Evolutionary conservation across 176 grass and related monocot species (phyloP), one percentile per base, ranked within the genome.

Genomic region (Dactylis glomerata): DNA sequence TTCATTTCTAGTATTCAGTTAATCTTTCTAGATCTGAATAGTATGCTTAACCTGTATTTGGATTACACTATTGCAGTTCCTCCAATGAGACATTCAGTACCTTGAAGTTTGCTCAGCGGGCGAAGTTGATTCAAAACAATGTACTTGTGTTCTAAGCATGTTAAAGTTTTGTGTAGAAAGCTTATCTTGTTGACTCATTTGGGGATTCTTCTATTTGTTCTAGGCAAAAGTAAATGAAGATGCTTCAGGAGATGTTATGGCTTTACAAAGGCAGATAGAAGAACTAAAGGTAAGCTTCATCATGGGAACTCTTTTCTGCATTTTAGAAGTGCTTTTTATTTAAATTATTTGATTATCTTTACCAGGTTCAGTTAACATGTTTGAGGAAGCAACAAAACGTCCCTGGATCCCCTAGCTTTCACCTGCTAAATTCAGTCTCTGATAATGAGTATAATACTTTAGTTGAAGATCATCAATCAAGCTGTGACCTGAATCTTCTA

Each of bases 141-240:
- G 95, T 97, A 97, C 64, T 70, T 81, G 17, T 52, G 63, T 37
- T 71, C 73, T 17, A 54, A 50, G 63, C 67, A 27, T 32, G 24
- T 57, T 36, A 32, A 73, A 62, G 79, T 81, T 92, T 82, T 19
- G 61, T 84, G 81, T 27, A 13, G 14, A 30, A 42, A 63, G 1
- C 27, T 88, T 57, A 64, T 27, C 38, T 23, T 63, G 42, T 77
- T 82, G 22, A 57, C 46, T 74, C 38, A 81, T 58, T 74, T 32
- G 3, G 33, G n/a, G 51, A 19, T 66, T 38, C 16, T 54, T 87
- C 51, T 86, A 57, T 51, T 80, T 86, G 57, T 84, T 17, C 66
- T 81, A 97, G 95, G 95, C 95, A 80, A 89, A 93, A 91, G 88
- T 97, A 80, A 97, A 97, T 87, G 95, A 95, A 87, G 95, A 95